phyloP scores from a whole-genome alignment of 1,284 basidiomycete genomes.

The Boletus semigastroideus region DNA sequence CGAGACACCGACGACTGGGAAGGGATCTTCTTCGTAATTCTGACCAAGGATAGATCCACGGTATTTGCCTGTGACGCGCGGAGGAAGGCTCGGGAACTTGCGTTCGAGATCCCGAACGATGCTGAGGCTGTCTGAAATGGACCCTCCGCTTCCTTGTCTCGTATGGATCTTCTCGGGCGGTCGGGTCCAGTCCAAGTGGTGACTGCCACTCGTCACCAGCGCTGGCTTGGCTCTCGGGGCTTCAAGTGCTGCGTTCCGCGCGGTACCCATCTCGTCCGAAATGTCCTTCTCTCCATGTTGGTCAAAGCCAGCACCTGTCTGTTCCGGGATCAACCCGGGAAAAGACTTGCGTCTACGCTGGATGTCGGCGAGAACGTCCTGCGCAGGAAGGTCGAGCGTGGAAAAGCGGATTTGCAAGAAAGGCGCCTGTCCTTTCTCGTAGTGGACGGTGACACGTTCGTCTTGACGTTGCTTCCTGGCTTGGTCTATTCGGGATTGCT shows the following conservation, averaged over 20 bases:
- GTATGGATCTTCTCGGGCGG: constrained; percentile 8
- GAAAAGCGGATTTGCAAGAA: constrained; percentile 64
- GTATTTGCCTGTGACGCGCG: constrained; percentile 34
- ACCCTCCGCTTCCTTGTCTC: constrained; percentile 22
- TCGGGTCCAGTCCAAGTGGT: constrained; percentile 15
- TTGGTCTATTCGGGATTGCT: not conserved
- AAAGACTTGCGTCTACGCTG: constrained; percentile 19
- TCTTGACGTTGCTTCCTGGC: constrained; percentile 19
- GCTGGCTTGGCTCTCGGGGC: constrained; percentile 15
- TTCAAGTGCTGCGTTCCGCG: constrained; percentile 7
- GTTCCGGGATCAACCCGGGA: constrained; percentile 8
- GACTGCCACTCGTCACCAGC: not conserved
- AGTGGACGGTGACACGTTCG: constrained; percentile 56
- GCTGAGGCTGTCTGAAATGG: constrained; percentile 39
- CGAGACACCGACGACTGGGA: constrained; percentile 29
- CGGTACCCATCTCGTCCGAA: constrained; percentile 10
- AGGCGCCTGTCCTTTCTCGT: constrained; percentile 50
- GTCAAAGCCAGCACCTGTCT: constrained; percentile 3
- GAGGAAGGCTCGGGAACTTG: constrained; percentile 53
- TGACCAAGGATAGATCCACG: constrained; percentile 34
- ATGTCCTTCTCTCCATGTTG: not conserved
- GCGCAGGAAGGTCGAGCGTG: constrained; percentile 45
- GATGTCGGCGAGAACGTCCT: constrained; percentile 33
- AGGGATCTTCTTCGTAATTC: constrained; percentile 25
- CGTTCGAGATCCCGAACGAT: constrained; percentile 48